phyloP scores from a whole-genome alignment of 148 eudicot species.

The Camellia lanceoleosa region DNA sequence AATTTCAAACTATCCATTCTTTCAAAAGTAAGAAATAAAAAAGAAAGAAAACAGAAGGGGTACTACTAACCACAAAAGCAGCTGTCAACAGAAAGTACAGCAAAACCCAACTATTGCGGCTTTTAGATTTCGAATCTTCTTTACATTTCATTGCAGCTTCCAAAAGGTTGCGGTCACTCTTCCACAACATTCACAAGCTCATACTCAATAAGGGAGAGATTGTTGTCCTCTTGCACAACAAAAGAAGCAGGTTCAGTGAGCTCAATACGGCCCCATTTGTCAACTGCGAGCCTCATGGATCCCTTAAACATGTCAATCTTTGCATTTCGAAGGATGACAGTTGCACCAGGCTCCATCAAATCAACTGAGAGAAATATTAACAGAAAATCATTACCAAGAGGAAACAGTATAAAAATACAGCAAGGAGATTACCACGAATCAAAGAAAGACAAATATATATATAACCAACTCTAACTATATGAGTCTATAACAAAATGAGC shows the following conservation, averaged over 20 bases:
- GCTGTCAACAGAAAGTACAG: background rate
- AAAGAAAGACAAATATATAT: background rate
- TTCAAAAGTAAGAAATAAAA: background rate
- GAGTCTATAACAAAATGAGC: background rate
- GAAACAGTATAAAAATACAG: background rate
- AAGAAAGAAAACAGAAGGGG: too few species aligned
- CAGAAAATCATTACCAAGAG: background rate
- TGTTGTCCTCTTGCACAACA: constrained; percentile 38
- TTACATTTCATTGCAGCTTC: background rate
- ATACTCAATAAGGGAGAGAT: constrained; percentile 42
- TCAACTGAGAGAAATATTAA: constrained; percentile 32
- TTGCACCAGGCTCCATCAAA: constrained; percentile 39
- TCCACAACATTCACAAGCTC: constrained; percentile 43
- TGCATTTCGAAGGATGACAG: constrained; percentile 36
- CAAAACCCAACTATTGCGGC: background rate
- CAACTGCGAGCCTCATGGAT: constrained; percentile 48
- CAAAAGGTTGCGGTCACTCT: constrained; percentile 10
- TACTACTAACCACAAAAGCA: too few species aligned
- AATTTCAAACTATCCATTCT: constrained; percentile 7
- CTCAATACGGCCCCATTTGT: constrained; percentile 48
- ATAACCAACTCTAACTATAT: background rate
- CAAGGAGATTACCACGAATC: background rate
- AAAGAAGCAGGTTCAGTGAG: constrained; percentile 39
- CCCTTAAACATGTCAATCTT: constrained; percentile 50
- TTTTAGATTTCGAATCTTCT: background rate